phyloP scores from a whole-genome alignment of 768 basidiomycete species.

The Serendipita sp. region DNA sequence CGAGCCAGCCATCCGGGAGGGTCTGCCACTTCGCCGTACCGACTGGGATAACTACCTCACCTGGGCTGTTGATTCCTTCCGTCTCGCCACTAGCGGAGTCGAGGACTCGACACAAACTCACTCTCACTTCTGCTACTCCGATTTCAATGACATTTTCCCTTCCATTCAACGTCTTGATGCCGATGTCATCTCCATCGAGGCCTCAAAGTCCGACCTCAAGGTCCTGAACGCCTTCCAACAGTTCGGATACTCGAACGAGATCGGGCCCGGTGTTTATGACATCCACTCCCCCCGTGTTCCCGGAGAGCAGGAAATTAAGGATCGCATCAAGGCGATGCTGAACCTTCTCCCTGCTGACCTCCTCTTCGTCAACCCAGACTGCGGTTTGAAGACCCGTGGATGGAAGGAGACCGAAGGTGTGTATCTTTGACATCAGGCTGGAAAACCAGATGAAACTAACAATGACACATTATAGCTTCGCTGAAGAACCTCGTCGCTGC shows the following conservation, averaged over 20 bases:
- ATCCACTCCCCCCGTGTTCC: slow-evolving; percentile 99
- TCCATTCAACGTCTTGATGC: slow-evolving; percentile 94
- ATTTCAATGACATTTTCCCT: slow-evolving; percentile 97
- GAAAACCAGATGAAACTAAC: not conserved
- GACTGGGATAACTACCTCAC: slow-evolving; percentile 95
- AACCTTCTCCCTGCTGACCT: slow-evolving; percentile 63
- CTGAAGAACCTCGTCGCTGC: slow-evolving; percentile 75
- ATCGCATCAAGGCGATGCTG: slow-evolving; percentile 75
- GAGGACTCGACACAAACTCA: slow-evolving; percentile 88
- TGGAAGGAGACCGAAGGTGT: slow-evolving; percentile 90
- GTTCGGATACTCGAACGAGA: slow-evolving; percentile 91
- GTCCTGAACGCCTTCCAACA: slow-evolving; percentile 87
- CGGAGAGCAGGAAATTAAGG: slow-evolving; percentile 80
- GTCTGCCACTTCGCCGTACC: slow-evolving; percentile 85
- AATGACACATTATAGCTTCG: slow-evolving; percentile 32
- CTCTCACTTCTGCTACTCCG: slow-evolving; percentile 98
- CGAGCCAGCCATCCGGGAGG: slow-evolving; percentile 98
- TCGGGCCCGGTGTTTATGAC: slow-evolving; percentile 96
- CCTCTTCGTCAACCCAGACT: slow-evolving; percentile 92
- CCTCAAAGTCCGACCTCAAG: slow-evolving; percentile 98
- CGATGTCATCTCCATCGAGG: slow-evolving; percentile 97
- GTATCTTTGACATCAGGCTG: slow-evolving; percentile 7
- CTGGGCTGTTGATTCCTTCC: slow-evolving; percentile 99
- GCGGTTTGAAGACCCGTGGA: slow-evolving; percentile 95
- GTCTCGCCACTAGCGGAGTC: slow-evolving; percentile 92